phyloP scores from a whole-genome alignment of 176 grass and related monocot genomes.

The Hsuehochloa calcarea region DNA sequence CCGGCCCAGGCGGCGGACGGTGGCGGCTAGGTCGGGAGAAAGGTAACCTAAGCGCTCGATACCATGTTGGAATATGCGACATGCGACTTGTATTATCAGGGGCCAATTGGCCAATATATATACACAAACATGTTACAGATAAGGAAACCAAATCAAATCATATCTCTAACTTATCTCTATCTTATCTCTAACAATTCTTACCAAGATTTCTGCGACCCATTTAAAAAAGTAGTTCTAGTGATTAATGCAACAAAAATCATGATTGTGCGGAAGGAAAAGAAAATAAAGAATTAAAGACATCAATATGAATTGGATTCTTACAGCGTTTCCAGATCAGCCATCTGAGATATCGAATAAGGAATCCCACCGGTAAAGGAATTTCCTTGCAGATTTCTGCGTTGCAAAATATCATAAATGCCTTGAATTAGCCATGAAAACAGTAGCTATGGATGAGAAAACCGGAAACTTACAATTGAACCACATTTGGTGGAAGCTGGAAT shows the following conservation, averaged over 20 bases:
- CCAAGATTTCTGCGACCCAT: conserved; percentile 62
- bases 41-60: too few relatives aligned
- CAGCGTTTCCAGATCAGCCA: conserved; percentile 77
- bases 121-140: too few relatives aligned
- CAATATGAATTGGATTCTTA: conserved; percentile 37
- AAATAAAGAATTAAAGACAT: background rate
- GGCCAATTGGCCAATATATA: too few relatives aligned
- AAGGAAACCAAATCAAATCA: too few relatives aligned
- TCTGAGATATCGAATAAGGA: conserved; percentile 91
- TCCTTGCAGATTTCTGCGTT: conserved; percentile 66
- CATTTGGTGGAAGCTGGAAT: conserved; percentile 89
- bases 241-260: background rate
- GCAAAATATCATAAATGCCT: background rate
- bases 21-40: too few relatives aligned
- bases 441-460: background rate
- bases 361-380: conserved; percentile 78
- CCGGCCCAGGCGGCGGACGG: too few relatives aligned
- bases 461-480: conserved; percentile 66
- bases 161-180: too few relatives aligned
- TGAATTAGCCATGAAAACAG: conserved; percentile 11
- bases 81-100: too few relatives aligned
- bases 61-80: too few relatives aligned
- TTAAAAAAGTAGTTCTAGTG: background rate
- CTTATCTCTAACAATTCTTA: too few relatives aligned
- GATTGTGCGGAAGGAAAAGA: background rate